A percentile compares a stretch with the other conserved stretches of the same genome.
phyloP scores from a whole-genome alignment of 495 filamentous ascomycete genomes.

The Penicillium parvum region DNA sequence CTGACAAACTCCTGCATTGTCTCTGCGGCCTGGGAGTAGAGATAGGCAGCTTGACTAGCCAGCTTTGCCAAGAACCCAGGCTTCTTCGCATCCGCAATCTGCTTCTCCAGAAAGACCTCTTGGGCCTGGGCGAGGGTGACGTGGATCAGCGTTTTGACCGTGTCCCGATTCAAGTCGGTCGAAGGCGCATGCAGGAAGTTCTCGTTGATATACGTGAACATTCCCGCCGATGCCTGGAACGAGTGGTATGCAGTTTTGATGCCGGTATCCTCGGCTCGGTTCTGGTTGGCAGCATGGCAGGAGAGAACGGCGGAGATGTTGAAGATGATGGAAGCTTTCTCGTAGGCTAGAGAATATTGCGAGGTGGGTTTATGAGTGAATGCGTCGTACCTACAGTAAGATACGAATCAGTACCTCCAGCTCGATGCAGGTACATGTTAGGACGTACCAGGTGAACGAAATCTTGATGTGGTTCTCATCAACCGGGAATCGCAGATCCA shows the following conservation, averaged over 20 bases:
- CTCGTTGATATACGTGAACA: constrained; percentile 99
- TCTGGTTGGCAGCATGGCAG: constrained; percentile 91
- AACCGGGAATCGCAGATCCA: constrained; percentile 93
- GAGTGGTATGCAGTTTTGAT: constrained; percentile 97
- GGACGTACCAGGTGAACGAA: constrained; percentile 87
- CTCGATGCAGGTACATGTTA: not conserved
- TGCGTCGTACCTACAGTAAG: constrained; percentile 76
- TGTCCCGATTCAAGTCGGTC: constrained; percentile 88
- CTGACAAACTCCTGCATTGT: constrained; percentile 89
- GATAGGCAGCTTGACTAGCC: constrained; percentile 80
- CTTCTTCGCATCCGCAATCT: constrained; percentile 90
- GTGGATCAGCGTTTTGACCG: constrained; percentile 88
- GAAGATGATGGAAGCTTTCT: constrained; percentile 99
- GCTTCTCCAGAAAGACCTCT: constrained; percentile 96
- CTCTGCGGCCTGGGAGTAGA: constrained; percentile 84
- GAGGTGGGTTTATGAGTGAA: constrained; percentile 95
- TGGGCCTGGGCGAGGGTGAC: constrained; percentile 94
- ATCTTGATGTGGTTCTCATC: constrained; percentile 99
- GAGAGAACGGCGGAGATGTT: constrained; percentile 97
- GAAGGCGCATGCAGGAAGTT: constrained; percentile 97
- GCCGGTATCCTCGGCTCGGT: constrained; percentile 83
- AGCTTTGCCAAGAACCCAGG: constrained; percentile 87
- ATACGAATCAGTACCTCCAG: not conserved
- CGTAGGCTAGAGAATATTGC: constrained; percentile 94
- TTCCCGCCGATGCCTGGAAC: constrained; percentile 95